Percentiles rank a stretch among this genome's conserved stretches.
phyloP scores from a whole-genome alignment of 345 rosid genomes.

The Aurinia saxatilis region DNA sequence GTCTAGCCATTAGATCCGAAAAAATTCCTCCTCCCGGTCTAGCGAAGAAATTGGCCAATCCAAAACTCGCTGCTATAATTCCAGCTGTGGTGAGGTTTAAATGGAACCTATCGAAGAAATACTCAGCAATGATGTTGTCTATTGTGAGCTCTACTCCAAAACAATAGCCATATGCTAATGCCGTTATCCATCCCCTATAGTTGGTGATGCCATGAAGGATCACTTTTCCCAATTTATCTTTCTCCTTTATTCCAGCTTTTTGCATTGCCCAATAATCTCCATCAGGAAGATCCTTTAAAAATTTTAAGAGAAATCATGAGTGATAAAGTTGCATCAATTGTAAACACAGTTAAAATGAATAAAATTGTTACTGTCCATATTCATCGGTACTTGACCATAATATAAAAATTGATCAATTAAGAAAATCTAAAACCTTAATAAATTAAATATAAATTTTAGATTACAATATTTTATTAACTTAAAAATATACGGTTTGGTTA shows the following conservation, averaged over 20 bases:
- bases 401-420: too few species aligned
- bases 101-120: slow-evolving; percentile 75
- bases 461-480: too few species aligned
- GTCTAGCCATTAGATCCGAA: slow-evolving; percentile 50
- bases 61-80: slow-evolving; percentile 78
- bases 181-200: slow-evolving; percentile 87
- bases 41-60: slow-evolving; percentile 69
- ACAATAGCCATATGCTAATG: slow-evolving; percentile 85
- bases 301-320: not conserved
- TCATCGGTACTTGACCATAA: not conserved
- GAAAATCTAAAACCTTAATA: too few species aligned
- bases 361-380: not conserved
- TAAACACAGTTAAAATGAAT: not conserved
- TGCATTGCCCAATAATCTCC: slow-evolving; percentile 55
- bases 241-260: slow-evolving; percentile 57
- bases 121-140: slow-evolving; percentile 82
- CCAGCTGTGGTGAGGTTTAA: slow-evolving; percentile 77
- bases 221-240: slow-evolving; percentile 48
- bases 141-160: slow-evolving; percentile 81
- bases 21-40: slow-evolving; percentile 73
- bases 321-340: not conserved
- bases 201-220: slow-evolving; percentile 45
- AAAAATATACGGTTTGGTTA: too few species aligned
- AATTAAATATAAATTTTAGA: too few species aligned
- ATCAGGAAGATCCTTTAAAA: slow-evolving; percentile 49